Conservation (phyloP, 2,329 filamentous ascomycete genomes). For the Cercospora citrullina region DNA sequence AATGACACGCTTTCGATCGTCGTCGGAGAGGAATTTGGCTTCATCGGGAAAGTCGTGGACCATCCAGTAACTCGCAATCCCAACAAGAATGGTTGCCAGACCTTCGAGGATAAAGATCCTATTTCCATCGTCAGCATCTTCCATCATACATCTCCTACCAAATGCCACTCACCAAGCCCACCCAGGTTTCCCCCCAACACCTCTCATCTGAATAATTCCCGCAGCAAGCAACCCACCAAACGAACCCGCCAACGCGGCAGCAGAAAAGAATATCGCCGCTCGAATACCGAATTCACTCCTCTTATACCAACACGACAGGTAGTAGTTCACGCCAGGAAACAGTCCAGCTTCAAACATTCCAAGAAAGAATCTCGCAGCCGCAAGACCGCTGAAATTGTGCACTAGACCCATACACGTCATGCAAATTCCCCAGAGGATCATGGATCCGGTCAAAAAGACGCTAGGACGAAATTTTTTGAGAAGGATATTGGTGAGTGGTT, state of each 20-base stretch:
- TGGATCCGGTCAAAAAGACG: constrained; percentile 72
- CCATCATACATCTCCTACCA: too few species aligned
- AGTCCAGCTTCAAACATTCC: constrained; percentile 73
- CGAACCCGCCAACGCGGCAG: constrained; percentile 74
- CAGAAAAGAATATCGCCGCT: constrained; percentile 79
- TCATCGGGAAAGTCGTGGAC: constrained; percentile 81
- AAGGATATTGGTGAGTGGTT: constrained; percentile 74
- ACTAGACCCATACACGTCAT: constrained; percentile 47
- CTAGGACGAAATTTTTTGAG: constrained; percentile 74
- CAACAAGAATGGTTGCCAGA: constrained; percentile 67
- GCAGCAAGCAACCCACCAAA: constrained; percentile 74
- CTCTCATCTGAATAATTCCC: constrained; percentile 68
- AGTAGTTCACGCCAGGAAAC: constrained; percentile 67
- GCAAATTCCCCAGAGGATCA: constrained; percentile 72
- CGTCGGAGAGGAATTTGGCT: constrained; percentile 63
- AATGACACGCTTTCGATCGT: constrained; percentile 71
- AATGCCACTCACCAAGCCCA: constrained; percentile 23
- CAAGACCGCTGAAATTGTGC: constrained; percentile 22
- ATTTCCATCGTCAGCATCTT: background rate
- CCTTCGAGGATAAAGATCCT: constrained; percentile 53
- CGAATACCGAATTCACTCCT: constrained; percentile 77
- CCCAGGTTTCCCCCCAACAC: constrained; percentile 50
- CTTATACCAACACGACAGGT: constrained; percentile 81
- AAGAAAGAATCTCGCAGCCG: constrained; percentile 55
- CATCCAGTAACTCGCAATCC: constrained; percentile 70